These are phyloP conservation scores for Naegleria gruberi DNA, from an alignment of 208 protist species.

Conservation along the genomic window DNA sequence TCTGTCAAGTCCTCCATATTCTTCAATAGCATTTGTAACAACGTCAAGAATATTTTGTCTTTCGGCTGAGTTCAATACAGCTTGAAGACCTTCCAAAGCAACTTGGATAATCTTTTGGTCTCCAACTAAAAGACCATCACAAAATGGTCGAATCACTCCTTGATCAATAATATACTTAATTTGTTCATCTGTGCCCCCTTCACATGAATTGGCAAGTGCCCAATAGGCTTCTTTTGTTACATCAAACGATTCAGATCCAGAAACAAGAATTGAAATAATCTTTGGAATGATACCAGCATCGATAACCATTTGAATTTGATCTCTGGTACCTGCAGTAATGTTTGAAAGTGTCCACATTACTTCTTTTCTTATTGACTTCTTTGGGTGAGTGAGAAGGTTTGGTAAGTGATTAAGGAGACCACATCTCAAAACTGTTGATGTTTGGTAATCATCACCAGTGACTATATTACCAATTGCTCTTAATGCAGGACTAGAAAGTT, in stretches of 20 bases:
- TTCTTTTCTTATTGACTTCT: conserved; percentile 91
- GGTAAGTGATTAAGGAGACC: conserved; percentile 62
- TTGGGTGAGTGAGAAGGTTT: conserved; percentile 67
- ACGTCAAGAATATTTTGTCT: conserved; percentile 33
- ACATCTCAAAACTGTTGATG: conserved; percentile 85
- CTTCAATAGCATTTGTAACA: conserved; percentile 67
- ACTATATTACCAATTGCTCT: conserved; percentile 96
- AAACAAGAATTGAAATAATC: conserved; percentile 79
- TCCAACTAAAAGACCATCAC: conserved; percentile 68
- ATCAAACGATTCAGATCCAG: conserved; percentile 70
- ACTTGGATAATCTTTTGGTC: conserved; percentile 87
- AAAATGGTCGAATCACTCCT: conserved; percentile 76
- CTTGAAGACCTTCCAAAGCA: conserved; percentile 86
- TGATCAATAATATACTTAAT: conserved; percentile 68
- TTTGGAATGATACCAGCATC: conserved; percentile 72
- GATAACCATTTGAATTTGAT: conserved; percentile 84
- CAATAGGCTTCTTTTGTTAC: conserved; percentile 96
- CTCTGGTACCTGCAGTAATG: conserved; percentile 87
- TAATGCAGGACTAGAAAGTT: conserved; percentile 83
- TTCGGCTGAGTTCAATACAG: conserved; percentile 50
- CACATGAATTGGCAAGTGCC: conserved; percentile 89
- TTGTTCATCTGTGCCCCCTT: conserved; percentile 76
- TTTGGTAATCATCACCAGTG: conserved; percentile 90
- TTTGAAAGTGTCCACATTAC: conserved; percentile 98
- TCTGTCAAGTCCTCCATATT: conserved; percentile 81